Evolutionary conservation across 306 rosid genomes (phyloP).

Genomic region (Phaseolus lunatus): DNA sequence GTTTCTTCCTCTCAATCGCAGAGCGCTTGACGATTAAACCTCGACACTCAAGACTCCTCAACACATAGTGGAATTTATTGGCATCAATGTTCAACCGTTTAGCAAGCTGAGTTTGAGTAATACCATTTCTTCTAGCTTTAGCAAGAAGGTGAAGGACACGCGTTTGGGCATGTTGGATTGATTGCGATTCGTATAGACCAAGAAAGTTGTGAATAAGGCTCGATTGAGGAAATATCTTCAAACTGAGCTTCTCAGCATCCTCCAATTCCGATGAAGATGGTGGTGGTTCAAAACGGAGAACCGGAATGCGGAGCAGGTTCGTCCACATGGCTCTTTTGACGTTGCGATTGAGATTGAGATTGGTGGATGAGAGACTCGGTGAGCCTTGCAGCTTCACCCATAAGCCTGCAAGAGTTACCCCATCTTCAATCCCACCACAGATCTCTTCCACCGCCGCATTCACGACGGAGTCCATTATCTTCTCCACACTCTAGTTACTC

Average conservation of each 20-base stretch:
- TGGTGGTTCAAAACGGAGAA: constrained; percentile 60
- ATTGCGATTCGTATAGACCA: constrained; percentile 71
- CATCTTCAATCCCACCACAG: constrained; percentile 44
- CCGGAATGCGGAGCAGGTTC: constrained; percentile 68
- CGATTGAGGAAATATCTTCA: constrained; percentile 62
- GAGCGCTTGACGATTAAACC: constrained; percentile 77
- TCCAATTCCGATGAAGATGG: constrained; percentile 26
- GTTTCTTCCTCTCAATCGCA: constrained; percentile 75
- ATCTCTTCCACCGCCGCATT: constrained; percentile 52
- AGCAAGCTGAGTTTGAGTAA: constrained; percentile 78
- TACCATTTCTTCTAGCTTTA: constrained; percentile 67
- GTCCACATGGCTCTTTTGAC: constrained; percentile 68
- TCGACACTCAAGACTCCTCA: constrained; percentile 79
- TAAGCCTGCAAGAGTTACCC: constrained; percentile 40
- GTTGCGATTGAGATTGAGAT: constrained; percentile 23
- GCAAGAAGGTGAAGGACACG: constrained; percentile 76
- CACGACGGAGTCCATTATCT: constrained; percentile 45
- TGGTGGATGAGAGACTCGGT: constrained; percentile 5
- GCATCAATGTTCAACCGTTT: constrained; percentile 70
- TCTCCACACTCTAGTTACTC: neutral
- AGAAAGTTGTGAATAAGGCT: constrained; percentile 64
- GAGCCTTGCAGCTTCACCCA: constrained; percentile 41
- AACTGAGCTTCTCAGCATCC: constrained; percentile 57
- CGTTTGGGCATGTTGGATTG: constrained; percentile 56
- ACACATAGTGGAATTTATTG: constrained; percentile 69